These are phyloP conservation scores for Hypsizygus marmoreus DNA, from an alignment of 768 basidiomycete genomes.

Conservation along the genomic window DNA sequence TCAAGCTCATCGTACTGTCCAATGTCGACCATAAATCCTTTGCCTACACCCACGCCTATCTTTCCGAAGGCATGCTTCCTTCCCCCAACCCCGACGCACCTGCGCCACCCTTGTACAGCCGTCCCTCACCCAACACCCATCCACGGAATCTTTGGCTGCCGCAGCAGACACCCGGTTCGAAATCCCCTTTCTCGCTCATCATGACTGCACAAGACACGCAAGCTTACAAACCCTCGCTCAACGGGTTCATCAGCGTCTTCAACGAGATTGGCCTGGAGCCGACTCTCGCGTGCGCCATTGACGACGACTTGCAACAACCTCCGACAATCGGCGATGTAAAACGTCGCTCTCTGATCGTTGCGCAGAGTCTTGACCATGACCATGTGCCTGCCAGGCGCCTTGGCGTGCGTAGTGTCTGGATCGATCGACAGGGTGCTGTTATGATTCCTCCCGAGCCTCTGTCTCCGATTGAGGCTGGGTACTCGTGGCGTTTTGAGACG, in stretches of 20 bases:
- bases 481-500: constrained; percentile 58
- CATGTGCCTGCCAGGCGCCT: constrained; percentile 59
- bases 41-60: constrained; percentile 54
- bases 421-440: constrained; percentile 54
- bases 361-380: constrained; percentile 69
- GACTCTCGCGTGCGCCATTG: too few species aligned
- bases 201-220: constrained; percentile 73
- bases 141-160: constrained; percentile 45
- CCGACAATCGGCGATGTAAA: constrained; percentile 34
- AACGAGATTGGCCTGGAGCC: constrained; percentile 43
- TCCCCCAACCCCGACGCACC: constrained; percentile 7
- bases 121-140: constrained; percentile 32
- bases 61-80: constrained; percentile 42
- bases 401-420: constrained; percentile 66
- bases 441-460: constrained; percentile 33
- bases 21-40: constrained; percentile 74
- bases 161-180: constrained; percentile 38
- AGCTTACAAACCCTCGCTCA: constrained; percentile 70
- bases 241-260: constrained; percentile 53
- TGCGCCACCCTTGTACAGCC: constrained; percentile 27
- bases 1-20: constrained; percentile 72
- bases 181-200: constrained; percentile 65
- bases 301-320: too few species aligned
- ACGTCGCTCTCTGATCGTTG: constrained; percentile 60
- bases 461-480: constrained; percentile 35